Base-by-base conservation (phyloP, 2,329 filamentous ascomycete species). In the Shiraia bambusicola region DNA sequence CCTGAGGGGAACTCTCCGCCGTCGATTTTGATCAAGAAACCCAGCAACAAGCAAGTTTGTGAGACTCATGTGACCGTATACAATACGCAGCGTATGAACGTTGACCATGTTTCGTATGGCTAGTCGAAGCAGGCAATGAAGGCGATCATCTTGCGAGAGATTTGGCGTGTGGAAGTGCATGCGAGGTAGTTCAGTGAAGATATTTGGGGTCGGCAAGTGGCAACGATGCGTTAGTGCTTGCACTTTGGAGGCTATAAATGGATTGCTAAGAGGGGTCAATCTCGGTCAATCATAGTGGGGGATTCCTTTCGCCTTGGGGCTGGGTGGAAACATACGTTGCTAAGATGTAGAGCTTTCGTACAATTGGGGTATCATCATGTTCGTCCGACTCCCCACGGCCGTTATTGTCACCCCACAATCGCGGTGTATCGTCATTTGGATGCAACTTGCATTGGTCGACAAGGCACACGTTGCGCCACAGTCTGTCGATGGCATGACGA, bases 221-320 rank as follows among this genome's bases (percentile, higher is more conserved):
- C 73, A 76, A 16, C 70, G 69, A 51, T 76, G 72, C 9, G 67
- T 72, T 6, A 76, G 49, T 4, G 58, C 59, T 8, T 71, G 68
- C 8, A 76, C 73, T 40, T 69, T 69, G 8, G 65, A 55, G 2
- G 72, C 73, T 10, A 76, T 56, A 11, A 43, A 42, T 12, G 71
- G 67, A 26, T 72, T 72, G 5, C 63, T 71, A 41, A 22, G 19
- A 22, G 19, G 19, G 19, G 24, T 14, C 25, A 6, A 17, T 32
- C 40, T 64, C 34, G 58, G 50, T 17, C 13, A 17, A 34, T n/a
- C 11, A 26, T 1, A 22, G 19, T n/a, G 13, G n/a, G n/a, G n/a
- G n/a, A n/a, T n/a, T n/a, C 2, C 15, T 40, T 5, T 13, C 8
- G 8, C 13, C 24, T 27, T 27, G 7, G 24, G 24, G 28, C 13